Percentiles rank a stretch among this genome's conserved stretches.
These are phyloP conservation scores for Kalmanozyma brasiliensis DNA, from an alignment of 1,284 basidiomycete genomes.

Conservation along the genomic window DNA sequence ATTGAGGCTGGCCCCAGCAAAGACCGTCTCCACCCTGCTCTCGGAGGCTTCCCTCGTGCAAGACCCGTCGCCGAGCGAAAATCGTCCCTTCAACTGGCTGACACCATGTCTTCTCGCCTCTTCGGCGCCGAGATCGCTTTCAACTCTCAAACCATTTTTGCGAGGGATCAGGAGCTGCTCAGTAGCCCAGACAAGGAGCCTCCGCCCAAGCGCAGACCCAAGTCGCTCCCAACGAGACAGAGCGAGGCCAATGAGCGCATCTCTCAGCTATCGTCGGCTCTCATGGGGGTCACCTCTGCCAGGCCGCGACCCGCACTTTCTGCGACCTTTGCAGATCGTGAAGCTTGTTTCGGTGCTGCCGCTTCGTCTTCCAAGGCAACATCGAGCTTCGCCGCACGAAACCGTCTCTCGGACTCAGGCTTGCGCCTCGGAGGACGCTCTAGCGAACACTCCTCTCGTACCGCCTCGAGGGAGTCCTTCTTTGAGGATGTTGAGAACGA, in stretches of 20 bases:
- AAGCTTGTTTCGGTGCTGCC: constrained; percentile 19
- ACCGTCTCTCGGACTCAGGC: constrained; percentile 26
- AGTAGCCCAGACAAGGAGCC: constrained; percentile 60
- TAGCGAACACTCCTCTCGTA: constrained; percentile 30
- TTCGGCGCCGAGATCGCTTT: constrained; percentile 61
- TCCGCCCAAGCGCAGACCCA: constrained; percentile 53
- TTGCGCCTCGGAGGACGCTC: constrained; percentile 4
- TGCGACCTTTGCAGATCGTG: constrained; percentile 21
- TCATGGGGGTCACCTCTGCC: constrained; percentile 24
- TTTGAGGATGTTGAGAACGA: constrained; percentile 37
- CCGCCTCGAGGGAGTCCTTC: constrained; percentile 34
- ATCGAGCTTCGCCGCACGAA: constrained; percentile 26
- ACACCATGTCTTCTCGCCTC: constrained; percentile 43
- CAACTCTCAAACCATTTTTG: constrained; percentile 40
- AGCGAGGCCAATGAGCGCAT: constrained; percentile 35
- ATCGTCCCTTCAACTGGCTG: constrained; percentile 25
- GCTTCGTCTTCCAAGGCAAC: constrained; percentile 20
- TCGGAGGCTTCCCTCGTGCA: constrained; percentile 25
- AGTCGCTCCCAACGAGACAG: constrained; percentile 48
- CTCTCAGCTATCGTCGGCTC: constrained; percentile 32
- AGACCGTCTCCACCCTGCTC: constrained; percentile 30
- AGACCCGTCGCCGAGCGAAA: constrained; percentile 28
- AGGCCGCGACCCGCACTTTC: constrained; percentile 27
- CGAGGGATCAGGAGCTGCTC: constrained; percentile 25
- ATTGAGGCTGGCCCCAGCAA: constrained; percentile 7